These are phyloP conservation scores for Talaromyces sp. DNA, from an alignment of 2,329 filamentous ascomycete species.

Conservation along the genomic window DNA sequence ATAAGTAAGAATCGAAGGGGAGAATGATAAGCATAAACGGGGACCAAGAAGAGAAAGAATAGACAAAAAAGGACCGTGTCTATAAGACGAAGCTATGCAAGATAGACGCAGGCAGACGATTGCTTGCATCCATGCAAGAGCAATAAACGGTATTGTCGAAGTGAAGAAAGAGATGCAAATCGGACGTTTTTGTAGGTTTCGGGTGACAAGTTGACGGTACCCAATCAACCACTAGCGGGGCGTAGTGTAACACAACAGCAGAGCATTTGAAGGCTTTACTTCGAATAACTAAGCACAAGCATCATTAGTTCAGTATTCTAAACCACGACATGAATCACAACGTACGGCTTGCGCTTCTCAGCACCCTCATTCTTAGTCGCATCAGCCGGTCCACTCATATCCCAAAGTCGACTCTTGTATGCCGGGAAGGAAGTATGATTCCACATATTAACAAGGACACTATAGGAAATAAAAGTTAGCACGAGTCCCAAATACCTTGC, in stretches of 20 bases:
- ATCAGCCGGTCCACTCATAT: slow-evolving; percentile 29
- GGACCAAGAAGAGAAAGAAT: too few relatives aligned
- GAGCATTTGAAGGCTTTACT: slow-evolving; percentile 9
- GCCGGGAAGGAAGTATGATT: slow-evolving; percentile 51
- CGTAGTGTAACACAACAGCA: neutral
- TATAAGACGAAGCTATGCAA: neutral
- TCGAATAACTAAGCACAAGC: slow-evolving; percentile 4
- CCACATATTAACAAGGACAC: slow-evolving; percentile 54
- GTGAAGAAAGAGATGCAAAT: neutral
- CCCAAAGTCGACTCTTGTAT: slow-evolving; percentile 50
- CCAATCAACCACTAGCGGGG: neutral
- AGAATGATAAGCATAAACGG: neutral
- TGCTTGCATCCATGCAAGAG: neutral
- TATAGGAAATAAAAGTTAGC: slow-evolving; percentile 20
- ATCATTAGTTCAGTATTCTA: neutral
- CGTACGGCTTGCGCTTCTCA: slow-evolving; percentile 32
- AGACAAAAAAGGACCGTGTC: neutral
- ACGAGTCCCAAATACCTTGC: neutral
- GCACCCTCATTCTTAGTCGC: slow-evolving; percentile 17
- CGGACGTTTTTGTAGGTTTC: neutral
- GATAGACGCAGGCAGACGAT: neutral
- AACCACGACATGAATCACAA: neutral
- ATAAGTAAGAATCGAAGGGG: neutral
- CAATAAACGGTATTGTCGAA: too few relatives aligned
- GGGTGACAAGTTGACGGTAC: neutral